Conservation (phyloP, 2,329 filamentous ascomycete genomes). For the Pseudocercospora vitis region DNA sequence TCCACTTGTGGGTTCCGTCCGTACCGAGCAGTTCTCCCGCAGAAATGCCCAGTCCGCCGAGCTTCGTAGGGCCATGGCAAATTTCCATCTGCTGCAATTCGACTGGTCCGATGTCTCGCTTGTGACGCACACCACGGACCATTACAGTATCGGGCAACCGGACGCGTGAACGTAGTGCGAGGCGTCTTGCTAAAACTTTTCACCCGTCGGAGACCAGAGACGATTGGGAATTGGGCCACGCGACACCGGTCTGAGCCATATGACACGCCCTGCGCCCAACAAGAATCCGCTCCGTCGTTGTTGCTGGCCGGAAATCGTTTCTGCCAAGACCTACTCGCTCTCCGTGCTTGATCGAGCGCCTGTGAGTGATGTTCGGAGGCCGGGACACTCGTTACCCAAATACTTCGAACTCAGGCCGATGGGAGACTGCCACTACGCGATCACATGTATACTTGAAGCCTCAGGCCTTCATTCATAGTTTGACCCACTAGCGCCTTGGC, state of each 20-base stretch:
- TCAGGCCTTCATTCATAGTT: no score
- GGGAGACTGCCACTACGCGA: not conserved
- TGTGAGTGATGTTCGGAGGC: not conserved
- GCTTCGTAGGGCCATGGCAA: not conserved
- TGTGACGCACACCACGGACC: not conserved
- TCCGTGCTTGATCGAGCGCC: not conserved
- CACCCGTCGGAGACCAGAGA: constrained; percentile 2
- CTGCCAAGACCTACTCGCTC: no score
- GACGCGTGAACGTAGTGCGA: not conserved
- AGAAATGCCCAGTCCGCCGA: constrained; percentile 2
- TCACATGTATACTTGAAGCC: no score
- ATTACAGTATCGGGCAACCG: not conserved
- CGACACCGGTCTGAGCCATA: not conserved
- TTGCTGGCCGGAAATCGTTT: no score
- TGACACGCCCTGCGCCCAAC: not conserved
- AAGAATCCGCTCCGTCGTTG: not conserved
- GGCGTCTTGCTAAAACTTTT: not conserved
- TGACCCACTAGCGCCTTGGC: no score
- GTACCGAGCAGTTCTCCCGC: constrained; percentile 6
- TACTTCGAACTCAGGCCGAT: not conserved
- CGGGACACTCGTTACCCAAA: not conserved
- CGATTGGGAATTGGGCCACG: not conserved
- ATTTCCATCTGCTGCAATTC: not conserved
- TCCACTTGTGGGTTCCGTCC: not conserved
- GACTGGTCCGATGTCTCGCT: not conserved